These are phyloP conservation scores for Trichophyton benhamiae DNA, from an alignment of 2,329 filamentous ascomycete species.

Conservation along the genomic window DNA sequence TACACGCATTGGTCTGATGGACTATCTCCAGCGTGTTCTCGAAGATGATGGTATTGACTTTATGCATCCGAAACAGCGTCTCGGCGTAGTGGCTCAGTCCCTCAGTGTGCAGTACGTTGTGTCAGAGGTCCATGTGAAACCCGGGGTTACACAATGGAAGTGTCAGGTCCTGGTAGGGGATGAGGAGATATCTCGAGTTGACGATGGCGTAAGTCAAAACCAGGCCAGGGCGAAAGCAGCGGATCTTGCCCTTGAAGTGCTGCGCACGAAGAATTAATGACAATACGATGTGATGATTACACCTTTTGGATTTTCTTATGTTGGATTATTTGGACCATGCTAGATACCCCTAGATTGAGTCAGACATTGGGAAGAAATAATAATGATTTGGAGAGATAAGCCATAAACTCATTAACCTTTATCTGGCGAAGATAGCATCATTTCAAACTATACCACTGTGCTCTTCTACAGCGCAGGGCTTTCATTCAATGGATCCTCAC, in stretches of 20 bases:
- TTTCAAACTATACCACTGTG: neutral
- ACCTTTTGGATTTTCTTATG: neutral
- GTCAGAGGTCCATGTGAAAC: slow-evolving; percentile 9
- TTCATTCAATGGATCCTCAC: neutral
- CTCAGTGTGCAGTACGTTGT: slow-evolving; percentile 43
- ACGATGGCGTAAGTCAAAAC: slow-evolving; percentile 36
- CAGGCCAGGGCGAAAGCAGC: slow-evolving; percentile 48
- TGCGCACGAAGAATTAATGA: slow-evolving; percentile 10
- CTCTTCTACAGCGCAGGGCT: neutral
- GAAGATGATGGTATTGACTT: slow-evolving; percentile 42
- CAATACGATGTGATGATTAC: neutral
- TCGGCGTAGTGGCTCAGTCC: slow-evolving; percentile 47
- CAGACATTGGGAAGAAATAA: neutral
- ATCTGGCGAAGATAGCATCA: neutral
- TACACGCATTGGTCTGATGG: slow-evolving; percentile 51
- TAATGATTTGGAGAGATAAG: neutral
- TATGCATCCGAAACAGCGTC: slow-evolving; percentile 52
- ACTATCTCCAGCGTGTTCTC: slow-evolving; percentile 50
- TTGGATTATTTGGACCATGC: neutral
- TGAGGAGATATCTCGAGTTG: slow-evolving; percentile 35
- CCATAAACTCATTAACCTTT: neutral
- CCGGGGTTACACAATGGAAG: slow-evolving; percentile 5
- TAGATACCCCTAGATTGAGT: neutral
- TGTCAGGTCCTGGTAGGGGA: slow-evolving; percentile 43
- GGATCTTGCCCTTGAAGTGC: slow-evolving; percentile 35